Percentiles rank a stretch among this genome's conserved stretches.
Evolutionary conservation across 139 green algal genomes (phyloP).

Genomic region (Asterochloris sp.): DNA sequence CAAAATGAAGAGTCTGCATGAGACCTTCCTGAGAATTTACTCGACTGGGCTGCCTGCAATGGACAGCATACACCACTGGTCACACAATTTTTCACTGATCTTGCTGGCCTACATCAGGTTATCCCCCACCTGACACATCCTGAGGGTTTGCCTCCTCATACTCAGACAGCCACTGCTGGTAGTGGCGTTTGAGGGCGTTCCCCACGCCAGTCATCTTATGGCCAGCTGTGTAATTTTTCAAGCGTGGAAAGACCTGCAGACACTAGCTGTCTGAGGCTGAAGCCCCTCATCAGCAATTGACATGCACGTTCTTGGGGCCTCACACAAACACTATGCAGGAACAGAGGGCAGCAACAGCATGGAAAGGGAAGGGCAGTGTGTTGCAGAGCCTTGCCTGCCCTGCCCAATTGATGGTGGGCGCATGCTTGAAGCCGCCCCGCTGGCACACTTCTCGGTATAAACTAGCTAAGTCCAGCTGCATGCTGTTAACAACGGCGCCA

Average conservation of each 20-base stretch:
- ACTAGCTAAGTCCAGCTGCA: slow-evolving; percentile 59
- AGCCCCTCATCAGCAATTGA: too few relatives aligned
- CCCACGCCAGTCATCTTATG: slow-evolving; percentile 79
- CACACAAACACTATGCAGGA: too few relatives aligned
- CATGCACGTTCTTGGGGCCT: too few relatives aligned
- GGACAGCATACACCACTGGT: too few relatives aligned
- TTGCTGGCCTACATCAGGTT: too few relatives aligned
- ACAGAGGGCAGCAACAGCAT: neutral
- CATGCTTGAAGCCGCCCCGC: slow-evolving; percentile 37
- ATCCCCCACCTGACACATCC: slow-evolving; percentile 39
- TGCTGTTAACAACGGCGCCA: slow-evolving; percentile 68
- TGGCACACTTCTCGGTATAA: slow-evolving; percentile 58
- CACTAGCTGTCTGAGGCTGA: neutral
- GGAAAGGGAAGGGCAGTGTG: neutral
- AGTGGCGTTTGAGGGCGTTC: slow-evolving; percentile 86
- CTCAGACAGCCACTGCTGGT: slow-evolving; percentile 69
- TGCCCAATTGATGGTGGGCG: slow-evolving; percentile 85
- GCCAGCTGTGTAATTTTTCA: slow-evolving; percentile 68
- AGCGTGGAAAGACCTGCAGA: slow-evolving; percentile 64
- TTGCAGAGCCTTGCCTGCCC: slow-evolving; percentile 26
- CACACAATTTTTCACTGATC: too few relatives aligned
- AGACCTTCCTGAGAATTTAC: too few relatives aligned
- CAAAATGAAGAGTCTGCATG: too few relatives aligned
- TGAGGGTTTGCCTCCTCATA: slow-evolving; percentile 71
- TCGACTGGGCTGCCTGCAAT: too few relatives aligned